A percentile compares a stretch with the other conserved stretches of the same genome.
phyloP scores from a whole-genome alignment of 768 basidiomycete species.

The Suillus tomentosus region DNA sequence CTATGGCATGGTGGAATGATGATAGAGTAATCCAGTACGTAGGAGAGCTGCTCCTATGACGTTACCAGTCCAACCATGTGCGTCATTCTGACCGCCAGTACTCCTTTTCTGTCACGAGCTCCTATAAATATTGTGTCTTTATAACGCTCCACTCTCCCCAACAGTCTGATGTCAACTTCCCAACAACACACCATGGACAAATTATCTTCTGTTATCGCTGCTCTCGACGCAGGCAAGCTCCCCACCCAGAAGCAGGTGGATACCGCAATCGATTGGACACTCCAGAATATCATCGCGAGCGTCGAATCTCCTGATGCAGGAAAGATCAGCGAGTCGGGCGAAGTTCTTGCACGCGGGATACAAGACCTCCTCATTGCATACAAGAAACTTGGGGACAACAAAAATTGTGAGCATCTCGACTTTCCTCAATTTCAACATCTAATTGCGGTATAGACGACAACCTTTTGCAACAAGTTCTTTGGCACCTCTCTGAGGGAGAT shows the following conservation, averaged over 20 bases:
- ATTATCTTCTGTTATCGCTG: constrained; percentile 61
- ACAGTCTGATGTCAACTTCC: background rate
- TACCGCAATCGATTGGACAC: constrained; percentile 55
- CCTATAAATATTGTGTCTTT: background rate
- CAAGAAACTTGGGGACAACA: constrained; percentile 52
- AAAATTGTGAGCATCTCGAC: constrained; percentile 50
- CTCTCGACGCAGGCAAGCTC: constrained; percentile 70
- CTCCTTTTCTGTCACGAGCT: background rate
- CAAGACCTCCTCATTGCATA: constrained; percentile 58
- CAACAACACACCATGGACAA: constrained; percentile 53
- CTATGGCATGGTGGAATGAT: too few relatives aligned
- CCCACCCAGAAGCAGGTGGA: constrained; percentile 62
- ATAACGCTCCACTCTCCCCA: background rate
- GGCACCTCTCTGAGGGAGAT: constrained; percentile 63
- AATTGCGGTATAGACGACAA: constrained; percentile 52
- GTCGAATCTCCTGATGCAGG: constrained; percentile 40
- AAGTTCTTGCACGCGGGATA: constrained; percentile 50
- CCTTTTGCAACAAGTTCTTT: constrained; percentile 63
- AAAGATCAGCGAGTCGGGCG: constrained; percentile 58
- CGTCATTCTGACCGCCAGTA: background rate
- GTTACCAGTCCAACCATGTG: too few relatives aligned
- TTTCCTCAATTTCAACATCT: background rate
- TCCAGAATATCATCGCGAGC: constrained; percentile 48
- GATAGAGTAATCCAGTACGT: too few relatives aligned
- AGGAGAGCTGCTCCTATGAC: too few relatives aligned